A percentile compares a stretch with the other conserved stretches of the same genome.
Evolutionary conservation across 2,329 filamentous ascomycete species (phyloP).

Genomic region (Microdochium trichocladiopsis): DNA sequence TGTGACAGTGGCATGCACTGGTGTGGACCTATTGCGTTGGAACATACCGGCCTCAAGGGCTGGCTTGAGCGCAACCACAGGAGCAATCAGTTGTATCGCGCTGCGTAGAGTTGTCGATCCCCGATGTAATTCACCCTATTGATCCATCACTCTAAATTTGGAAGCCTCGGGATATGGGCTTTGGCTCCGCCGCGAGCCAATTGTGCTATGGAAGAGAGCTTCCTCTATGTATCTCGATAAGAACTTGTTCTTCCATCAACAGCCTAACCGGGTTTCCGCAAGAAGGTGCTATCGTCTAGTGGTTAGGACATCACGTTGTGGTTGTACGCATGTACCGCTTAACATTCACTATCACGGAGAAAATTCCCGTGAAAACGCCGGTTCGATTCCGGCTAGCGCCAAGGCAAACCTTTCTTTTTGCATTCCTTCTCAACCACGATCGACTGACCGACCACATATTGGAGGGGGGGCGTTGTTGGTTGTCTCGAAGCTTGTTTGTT

Average conservation of each 20-base stretch:
- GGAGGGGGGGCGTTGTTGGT: neutral
- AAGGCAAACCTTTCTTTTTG: neutral
- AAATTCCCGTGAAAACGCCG: slow-evolving; percentile 1
- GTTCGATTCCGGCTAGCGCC: slow-evolving; percentile 1
- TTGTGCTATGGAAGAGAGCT: no score
- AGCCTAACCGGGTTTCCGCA: neutral
- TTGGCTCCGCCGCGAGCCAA: no score
- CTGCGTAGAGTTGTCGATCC: no score
- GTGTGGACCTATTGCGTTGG: no score
- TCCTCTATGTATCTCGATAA: neutral
- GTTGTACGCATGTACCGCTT: neutral
- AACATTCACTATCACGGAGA: neutral
- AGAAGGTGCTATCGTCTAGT: slow-evolving; percentile 1
- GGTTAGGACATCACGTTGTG: slow-evolving; percentile 1
- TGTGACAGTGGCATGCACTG: no score
- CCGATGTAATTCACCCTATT: no score
- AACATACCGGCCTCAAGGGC: no score
- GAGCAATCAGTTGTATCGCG: no score
- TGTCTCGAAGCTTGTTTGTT: neutral
- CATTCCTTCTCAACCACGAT: neutral
- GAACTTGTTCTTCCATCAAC: neutral
- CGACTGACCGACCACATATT: no score
- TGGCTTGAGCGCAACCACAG: no score
- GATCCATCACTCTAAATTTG: no score
- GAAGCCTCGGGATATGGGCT: no score